Evolutionary conservation across 345 rosid genomes (phyloP).

Genomic region (Trapa incisa): DNA sequence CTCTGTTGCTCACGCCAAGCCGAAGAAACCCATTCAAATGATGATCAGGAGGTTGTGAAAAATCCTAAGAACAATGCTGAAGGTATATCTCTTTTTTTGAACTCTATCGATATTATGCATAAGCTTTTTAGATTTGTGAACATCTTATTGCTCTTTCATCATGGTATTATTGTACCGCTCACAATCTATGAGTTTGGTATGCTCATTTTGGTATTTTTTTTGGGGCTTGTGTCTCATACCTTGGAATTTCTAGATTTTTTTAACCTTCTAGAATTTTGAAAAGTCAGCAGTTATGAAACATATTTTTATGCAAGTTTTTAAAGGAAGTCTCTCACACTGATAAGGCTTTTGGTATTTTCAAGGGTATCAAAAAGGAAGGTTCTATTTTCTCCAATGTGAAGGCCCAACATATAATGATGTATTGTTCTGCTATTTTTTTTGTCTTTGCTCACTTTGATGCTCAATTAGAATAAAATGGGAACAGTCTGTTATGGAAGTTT

Average conservation of each 20-base stretch:
- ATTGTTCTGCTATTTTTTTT: not conserved
- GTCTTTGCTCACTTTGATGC: not conserved
- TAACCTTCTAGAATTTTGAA: not conserved
- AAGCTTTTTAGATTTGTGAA: not conserved
- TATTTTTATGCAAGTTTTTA: not conserved
- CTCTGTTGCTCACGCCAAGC: slow-evolving; percentile 34
- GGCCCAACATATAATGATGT: not conserved
- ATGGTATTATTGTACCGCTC: not conserved
- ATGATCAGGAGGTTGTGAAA: slow-evolving; percentile 10
- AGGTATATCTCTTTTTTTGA: slow-evolving; percentile 12
- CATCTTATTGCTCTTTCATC: not conserved
- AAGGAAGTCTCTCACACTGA: not conserved
- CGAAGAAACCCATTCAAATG: slow-evolving; percentile 16
- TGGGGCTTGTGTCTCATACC: not conserved
- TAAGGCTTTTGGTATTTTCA: no score
- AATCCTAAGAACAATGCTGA: slow-evolving; percentile 15
- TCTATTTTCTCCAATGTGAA: no score
- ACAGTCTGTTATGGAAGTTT: not conserved
- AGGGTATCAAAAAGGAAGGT: no score
- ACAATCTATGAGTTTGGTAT: not conserved
- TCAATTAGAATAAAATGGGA: not conserved
- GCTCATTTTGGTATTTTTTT: not conserved
- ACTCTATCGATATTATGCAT: not conserved
- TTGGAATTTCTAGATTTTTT: not conserved
- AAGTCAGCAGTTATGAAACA: not conserved